Evolutionary conservation across 352 stramenopile genomes (phyloP), one percentile per base, ranked within the genome.

Genomic region (Thraustochytrium striatum): DNA sequence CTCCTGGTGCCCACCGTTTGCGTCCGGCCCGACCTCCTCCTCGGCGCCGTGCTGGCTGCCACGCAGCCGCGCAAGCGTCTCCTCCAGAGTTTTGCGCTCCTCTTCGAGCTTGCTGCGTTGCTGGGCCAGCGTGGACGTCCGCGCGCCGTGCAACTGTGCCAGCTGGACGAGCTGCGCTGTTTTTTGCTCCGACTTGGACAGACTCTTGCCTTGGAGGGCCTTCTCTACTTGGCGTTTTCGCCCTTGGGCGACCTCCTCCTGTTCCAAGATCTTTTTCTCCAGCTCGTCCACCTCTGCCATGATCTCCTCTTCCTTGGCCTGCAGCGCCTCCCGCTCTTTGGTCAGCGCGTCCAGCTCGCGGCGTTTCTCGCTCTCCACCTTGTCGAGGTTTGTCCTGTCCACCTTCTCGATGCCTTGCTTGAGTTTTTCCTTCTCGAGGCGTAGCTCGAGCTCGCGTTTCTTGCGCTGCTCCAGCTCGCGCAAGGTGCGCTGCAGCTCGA

Each of bases 221-320:
- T 75, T 30, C 47, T 75, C 65, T n/a, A 61, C 39, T 21, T 75
- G 41, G 11, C 52, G 44, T 30, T 58, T 62, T 21, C 65, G 44
- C 25, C 52, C 52, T 7, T 30, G 41, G 2, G 43, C n/a, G 43
- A 58, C 19, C 65, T 75, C 65, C 36, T 61, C 65, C 52, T 58
- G 44, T 30, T 61, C 65, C 11, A 61, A 28, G 21, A 61, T 58
- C 32, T 58, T 62, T 7, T 43, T 16, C 44, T 61, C 65, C 13
- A 58, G 65, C 50, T 62, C 52, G 9, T 61, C 65, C n/a, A 75
- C 44, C 36, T 58, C 32, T 19, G 11, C 11, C 65, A 62, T 47
- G 21, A 75, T 72, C 5, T 30, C 65, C 30, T 75, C 41, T 32
- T 75, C 65, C 41, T 70, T 70, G 21, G 30, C 59, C 30, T 70